Base-by-base conservation (phyloP, 2,329 filamentous ascomycete genomes). In the Pleurostoma richardsiae region DNA sequence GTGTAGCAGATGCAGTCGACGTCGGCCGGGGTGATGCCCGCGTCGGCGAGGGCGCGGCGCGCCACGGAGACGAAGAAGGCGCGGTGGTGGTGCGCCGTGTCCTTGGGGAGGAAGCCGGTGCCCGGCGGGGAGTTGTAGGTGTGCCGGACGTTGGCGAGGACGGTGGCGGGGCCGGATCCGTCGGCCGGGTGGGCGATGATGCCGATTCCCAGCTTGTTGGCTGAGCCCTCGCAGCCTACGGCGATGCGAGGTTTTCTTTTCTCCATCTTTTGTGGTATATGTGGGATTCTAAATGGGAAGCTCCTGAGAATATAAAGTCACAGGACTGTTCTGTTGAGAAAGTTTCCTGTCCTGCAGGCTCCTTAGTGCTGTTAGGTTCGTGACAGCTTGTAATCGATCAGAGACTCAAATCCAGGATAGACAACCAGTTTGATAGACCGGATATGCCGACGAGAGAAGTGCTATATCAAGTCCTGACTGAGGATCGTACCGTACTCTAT, bases 131-230 rank as follows among this genome's bases (percentile, higher is more conserved):
- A 88, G 59, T 86, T 78, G 71, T 92, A 99, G 26, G 94, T 99
- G 72, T 97, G 88, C 46, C 94, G 87, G 55, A 99, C 79, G 72
- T 99, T 99, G 63, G 91, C 85, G 55, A 99, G 88, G 63, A 99
- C 85, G 54, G 76, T 71, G 26, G 86, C 79, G 36, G 77, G 70
- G 49, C 71, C 67, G 39, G 29, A 47, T 30, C 38, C 39, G 44
- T 47, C 46, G 8, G 52, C 48, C 47, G 83, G 76, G 72, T 97
- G 94, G 28, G 83, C 80, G 65, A 99, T 96, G 49, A 99, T 76
- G 60, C 94, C 94, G 49, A 97, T 86, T 56, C 92, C 94, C 44
- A 99, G 83, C 71, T 99, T 99, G 77, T 99, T 99, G 69, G 94
- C 94, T 48, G 90, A 96, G 66, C 94, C 92, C 74, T 99, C 94